These are phyloP conservation scores for Neurospora sp. DNA, from an alignment of 495 filamentous ascomycete genomes.

Conservation along the genomic window DNA sequence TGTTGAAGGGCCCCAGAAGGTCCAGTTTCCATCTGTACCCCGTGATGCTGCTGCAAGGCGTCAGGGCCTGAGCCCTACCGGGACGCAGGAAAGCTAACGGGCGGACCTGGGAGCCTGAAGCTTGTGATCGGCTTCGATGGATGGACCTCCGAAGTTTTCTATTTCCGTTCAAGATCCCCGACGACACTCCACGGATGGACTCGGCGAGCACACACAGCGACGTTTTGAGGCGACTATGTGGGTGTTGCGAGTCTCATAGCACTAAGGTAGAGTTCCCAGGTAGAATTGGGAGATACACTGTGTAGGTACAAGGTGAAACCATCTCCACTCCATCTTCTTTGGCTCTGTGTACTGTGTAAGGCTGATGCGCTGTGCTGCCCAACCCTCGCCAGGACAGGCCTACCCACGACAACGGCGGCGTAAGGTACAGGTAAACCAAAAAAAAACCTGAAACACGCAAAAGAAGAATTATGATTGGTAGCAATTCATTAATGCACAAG, in stretches of 20 bases:
- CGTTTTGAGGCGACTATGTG: background rate
- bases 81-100: background rate
- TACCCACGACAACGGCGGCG: background rate
- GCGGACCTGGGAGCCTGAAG: background rate
- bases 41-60: background rate
- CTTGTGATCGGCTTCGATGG: background rate
- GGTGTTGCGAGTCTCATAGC: background rate
- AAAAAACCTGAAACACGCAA: constrained; percentile 19
- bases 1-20: background rate
- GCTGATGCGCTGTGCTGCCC: background rate
- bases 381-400: background rate
- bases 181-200: background rate
- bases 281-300: background rate
- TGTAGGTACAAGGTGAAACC: background rate
- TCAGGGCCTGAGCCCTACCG: background rate
- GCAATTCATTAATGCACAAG: constrained; percentile 21
- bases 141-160: background rate
- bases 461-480: constrained; percentile 16
- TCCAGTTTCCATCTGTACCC: background rate
- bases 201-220: background rate
- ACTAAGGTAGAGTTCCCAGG: background rate
- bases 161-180: background rate
- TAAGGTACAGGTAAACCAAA: background rate
- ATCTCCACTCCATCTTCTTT: background rate
- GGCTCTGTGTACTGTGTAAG: background rate